A percentile compares a stretch with the other conserved stretches of the same genome.
These are phyloP conservation scores for Grammothele lineata DNA, from an alignment of 768 basidiomycete species.

Conservation along the genomic window DNA sequence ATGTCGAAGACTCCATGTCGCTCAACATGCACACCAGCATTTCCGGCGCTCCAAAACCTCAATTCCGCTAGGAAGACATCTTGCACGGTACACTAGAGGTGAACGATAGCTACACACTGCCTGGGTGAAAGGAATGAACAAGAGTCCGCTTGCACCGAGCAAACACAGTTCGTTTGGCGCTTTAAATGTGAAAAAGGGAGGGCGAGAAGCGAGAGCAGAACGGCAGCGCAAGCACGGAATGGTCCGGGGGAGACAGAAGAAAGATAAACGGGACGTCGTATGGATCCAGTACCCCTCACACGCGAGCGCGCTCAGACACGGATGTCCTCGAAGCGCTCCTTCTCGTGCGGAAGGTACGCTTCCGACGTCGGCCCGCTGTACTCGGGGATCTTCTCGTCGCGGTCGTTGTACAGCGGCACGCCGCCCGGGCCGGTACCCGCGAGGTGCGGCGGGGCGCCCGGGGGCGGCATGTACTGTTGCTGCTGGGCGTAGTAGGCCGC, in stretches of 20 bases:
- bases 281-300: not conserved
- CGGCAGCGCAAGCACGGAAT: not conserved
- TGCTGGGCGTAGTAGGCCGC: slow-evolving; percentile 27
- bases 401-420: slow-evolving; percentile 38
- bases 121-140: not conserved
- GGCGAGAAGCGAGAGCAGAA: not conserved
- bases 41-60: not conserved
- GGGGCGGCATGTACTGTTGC: slow-evolving; percentile 4
- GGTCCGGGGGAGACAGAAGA: not conserved
- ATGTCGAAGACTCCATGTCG: too few relatives aligned
- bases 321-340: slow-evolving; percentile 22
- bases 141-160: slow-evolving; percentile 3
- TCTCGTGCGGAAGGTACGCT: slow-evolving; percentile 23
- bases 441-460: slow-evolving; percentile 19
- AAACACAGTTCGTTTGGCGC: slow-evolving; percentile 1
- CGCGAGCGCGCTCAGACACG: slow-evolving; percentile 13
- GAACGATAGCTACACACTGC: slow-evolving; percentile 2
- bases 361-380: slow-evolving; percentile 21
- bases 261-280: not conserved
- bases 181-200: not conserved
- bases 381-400: slow-evolving; percentile 33
- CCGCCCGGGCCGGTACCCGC: slow-evolving; percentile 30
- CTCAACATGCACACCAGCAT: not conserved
- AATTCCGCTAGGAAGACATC: slow-evolving; percentile 5
- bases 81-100: not conserved